A percentile compares a stretch with the other conserved stretches of the same genome.
Conservation (phyloP, 129 eudicot species). For the Lonicera japonica region DNA sequence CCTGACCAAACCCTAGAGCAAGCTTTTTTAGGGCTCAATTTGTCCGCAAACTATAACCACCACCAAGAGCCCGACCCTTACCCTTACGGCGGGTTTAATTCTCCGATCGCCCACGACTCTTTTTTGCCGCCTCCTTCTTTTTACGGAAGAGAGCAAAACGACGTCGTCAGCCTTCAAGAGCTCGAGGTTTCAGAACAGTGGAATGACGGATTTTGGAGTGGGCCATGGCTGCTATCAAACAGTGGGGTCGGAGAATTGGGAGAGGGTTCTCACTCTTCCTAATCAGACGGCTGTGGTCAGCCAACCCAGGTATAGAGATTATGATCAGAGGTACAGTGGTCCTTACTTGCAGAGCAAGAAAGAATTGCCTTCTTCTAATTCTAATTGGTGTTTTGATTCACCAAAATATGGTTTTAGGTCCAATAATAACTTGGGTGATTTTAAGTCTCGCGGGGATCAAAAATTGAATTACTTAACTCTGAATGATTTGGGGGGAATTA, state of each 20-base stretch:
- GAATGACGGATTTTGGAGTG: conserved; percentile 21
- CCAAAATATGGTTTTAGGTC: conserved; percentile 2
- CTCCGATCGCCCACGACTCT: conserved; percentile 14
- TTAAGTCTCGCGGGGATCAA: background rate
- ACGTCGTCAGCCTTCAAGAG: background rate
- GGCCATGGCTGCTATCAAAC: conserved; percentile 17
- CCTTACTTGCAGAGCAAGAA: conserved; percentile 58
- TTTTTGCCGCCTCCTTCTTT: background rate
- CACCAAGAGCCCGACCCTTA: background rate
- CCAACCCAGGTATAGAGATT: background rate
- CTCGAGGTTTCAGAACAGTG: conserved; percentile 26
- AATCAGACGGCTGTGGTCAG: background rate
- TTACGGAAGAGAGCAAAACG: background rate
- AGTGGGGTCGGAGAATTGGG: conserved; percentile 2
- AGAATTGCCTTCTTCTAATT: conserved; percentile 15
- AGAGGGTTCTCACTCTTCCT: background rate
- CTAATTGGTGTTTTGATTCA: background rate
- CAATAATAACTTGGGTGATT: no score
- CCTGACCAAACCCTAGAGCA: conserved; percentile 13
- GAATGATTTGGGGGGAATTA: conserved; percentile 35
- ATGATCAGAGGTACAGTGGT: conserved; percentile 12
- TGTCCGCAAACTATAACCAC: conserved; percentile 11
- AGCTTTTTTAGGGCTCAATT: conserved; percentile 20
- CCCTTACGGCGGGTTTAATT: background rate
- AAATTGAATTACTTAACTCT: conserved; percentile 8